Evolutionary conservation across 2,329 filamentous ascomycete genomes (phyloP).

Genomic region (Neocucurbitaria cava): DNA sequence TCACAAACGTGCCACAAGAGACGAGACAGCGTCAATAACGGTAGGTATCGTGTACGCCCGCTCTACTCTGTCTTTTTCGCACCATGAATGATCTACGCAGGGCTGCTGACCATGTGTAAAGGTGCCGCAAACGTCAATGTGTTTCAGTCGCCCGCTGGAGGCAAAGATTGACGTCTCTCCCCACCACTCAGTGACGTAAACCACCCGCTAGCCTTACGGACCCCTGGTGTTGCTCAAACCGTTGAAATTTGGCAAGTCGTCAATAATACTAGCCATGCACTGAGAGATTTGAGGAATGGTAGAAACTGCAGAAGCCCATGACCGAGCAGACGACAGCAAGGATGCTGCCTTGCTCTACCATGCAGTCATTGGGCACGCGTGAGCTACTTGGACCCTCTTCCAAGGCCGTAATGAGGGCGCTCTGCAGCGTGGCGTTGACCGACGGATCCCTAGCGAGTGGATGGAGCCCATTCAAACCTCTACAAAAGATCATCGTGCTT

Average conservation of each 20-base stretch:
- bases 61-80: constrained; percentile 14
- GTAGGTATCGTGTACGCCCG: constrained; percentile 24
- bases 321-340: constrained; percentile 2
- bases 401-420: constrained; percentile 13
- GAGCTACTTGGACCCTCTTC: constrained; percentile 9
- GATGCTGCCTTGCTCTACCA: constrained; percentile 15
- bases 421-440: constrained; percentile 22
- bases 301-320: constrained; percentile 2
- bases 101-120: constrained; percentile 1
- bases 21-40: background rate
- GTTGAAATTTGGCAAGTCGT: constrained; percentile 12
- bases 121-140: constrained; percentile 26
- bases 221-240: constrained; percentile 21
- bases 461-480: constrained; percentile 6
- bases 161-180: constrained; percentile 19
- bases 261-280: constrained; percentile 1
- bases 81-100: constrained; percentile 19
- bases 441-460: constrained; percentile 19
- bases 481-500: background rate
- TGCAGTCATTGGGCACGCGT: constrained; percentile 7
- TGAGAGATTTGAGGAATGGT: constrained; percentile 3
- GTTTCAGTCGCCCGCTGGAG: constrained; percentile 20
- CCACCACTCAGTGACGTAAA: constrained; percentile 29
- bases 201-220: constrained; percentile 11
- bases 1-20: background rate